Percentiles rank a stretch among this genome's conserved stretches.
phyloP scores from a whole-genome alignment of 306 rosid genomes.

The Pterocarpus macrocarpus region DNA sequence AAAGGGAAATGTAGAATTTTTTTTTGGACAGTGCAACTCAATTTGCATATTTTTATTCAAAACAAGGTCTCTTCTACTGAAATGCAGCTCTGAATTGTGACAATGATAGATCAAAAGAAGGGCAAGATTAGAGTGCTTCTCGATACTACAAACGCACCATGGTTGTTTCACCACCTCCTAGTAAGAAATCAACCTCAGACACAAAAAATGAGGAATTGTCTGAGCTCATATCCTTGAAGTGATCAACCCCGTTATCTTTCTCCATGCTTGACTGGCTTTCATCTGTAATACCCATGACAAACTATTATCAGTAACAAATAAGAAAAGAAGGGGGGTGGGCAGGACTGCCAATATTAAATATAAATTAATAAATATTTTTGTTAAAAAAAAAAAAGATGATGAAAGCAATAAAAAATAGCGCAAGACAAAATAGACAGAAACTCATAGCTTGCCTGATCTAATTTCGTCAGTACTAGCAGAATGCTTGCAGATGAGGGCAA shows the following conservation, averaged over 20 bases:
- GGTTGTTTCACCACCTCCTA: constrained; percentile 77
- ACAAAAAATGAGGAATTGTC: constrained; percentile 59
- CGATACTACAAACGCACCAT: constrained; percentile 65
- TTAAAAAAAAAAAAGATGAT: neutral
- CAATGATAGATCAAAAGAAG: neutral
- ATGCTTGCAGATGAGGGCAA: constrained; percentile 80
- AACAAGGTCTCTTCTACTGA: constrained; percentile 21
- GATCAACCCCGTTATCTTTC: constrained; percentile 51
- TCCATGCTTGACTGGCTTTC: constrained; percentile 51
- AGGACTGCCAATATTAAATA: constrained; percentile 23
- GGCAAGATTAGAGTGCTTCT: neutral
- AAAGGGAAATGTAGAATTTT: too few species aligned
- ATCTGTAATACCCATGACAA: constrained; percentile 62
- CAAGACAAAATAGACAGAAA: constrained; percentile 33
- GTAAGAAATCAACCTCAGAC: constrained; percentile 76
- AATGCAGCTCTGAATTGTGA: constrained; percentile 7
- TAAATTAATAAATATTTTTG: constrained; percentile 14
- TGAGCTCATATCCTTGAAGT: constrained; percentile 62
- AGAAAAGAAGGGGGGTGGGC: neutral
- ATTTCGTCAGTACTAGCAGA: constrained; percentile 62
- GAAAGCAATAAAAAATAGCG: constrained; percentile 25
- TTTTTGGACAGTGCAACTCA: constrained; percentile 13
- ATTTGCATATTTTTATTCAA: constrained; percentile 39
- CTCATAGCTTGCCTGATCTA: constrained; percentile 60
- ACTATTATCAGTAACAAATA: constrained; percentile 46